phyloP scores from a whole-genome alignment of 352 stramenopile species.

The Phytophthora hibernalis region DNA sequence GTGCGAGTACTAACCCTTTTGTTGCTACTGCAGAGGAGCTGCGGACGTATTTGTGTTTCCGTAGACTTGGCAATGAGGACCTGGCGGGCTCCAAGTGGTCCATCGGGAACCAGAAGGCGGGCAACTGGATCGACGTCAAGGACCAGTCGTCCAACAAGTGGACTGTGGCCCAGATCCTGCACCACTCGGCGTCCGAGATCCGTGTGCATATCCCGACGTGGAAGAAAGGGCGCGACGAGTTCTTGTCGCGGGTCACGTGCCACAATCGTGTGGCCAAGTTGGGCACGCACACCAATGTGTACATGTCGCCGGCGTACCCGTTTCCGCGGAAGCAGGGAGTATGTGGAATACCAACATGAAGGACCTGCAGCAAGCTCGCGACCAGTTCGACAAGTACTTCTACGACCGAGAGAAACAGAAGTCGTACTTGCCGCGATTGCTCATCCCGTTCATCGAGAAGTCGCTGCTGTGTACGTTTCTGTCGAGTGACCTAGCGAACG shows the following conservation, averaged over 20 bases:
- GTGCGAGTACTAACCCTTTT: constrained; percentile 17
- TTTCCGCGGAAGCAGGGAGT: constrained; percentile 75
- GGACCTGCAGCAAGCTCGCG: constrained; percentile 66
- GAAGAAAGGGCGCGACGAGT: constrained; percentile 76
- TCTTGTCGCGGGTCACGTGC: constrained; percentile 63
- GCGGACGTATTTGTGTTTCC: constrained; percentile 77
- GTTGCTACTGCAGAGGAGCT: constrained; percentile 49
- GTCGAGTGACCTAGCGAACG: constrained; percentile 74
- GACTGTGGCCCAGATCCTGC: constrained; percentile 78
- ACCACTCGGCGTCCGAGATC: constrained; percentile 68
- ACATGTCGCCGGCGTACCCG: constrained; percentile 84
- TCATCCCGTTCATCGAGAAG: constrained; percentile 80
- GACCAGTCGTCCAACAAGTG: constrained; percentile 82
- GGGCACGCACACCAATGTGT: constrained; percentile 75
- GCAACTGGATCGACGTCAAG: constrained; percentile 86
- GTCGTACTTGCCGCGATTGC: constrained; percentile 55
- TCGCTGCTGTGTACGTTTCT: constrained; percentile 74
- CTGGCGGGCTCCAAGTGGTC: constrained; percentile 74
- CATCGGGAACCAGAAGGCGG: constrained; percentile 66
- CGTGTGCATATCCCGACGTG: constrained; percentile 75
- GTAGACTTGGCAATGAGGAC: constrained; percentile 70
- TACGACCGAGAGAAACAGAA: constrained; percentile 58
- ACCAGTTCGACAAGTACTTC: constrained; percentile 82
- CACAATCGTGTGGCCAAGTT: constrained; percentile 75
- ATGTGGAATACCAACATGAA: constrained; percentile 71